Evolutionary conservation across 1,284 basidiomycete genomes (phyloP), one percentile per base, ranked within the genome.

Genomic region (Ustilago lituana): DNA sequence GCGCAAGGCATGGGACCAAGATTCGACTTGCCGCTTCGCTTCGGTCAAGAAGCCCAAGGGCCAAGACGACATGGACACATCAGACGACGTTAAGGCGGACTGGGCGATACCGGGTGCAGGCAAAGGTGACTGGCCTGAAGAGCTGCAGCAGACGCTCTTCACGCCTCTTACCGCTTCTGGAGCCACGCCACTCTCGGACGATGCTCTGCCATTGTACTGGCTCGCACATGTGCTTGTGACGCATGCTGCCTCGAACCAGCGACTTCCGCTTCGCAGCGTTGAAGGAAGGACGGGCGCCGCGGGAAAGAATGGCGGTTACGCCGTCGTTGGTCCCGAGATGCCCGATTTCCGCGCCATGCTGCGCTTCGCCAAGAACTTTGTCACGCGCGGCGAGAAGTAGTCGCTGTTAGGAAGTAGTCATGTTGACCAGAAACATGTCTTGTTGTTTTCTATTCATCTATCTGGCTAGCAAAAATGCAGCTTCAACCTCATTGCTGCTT

Each of bases 131-230:
- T 64, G 62, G 62, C 56, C 62, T 1, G 48, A 58, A 17, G 47
- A 51, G 47, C 37, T 55, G 35, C 62, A 56, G 24, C 41, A 52
- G 32, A 56, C 62, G 12, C 43, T 73, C n/a, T 77, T 75, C 33
- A 73, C 73, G 17, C 62, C 66, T 5, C 64, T 69, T 17, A 78
- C 76, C 1, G 74, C 76, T 1, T 76, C 74, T 5, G 76, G 76
- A 8, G 76, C 72, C 4, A 74, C 65, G n/a, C 60, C 76, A 26
- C 61, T 78, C 10, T 71, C 67, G 31, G 68, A 78, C 51, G 76
- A 78, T 38, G 76, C 76, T 6, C 47, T 78, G 47, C 76, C 76
- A 5, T 53, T 78, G 48, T 78, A 74, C 47, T 78, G 76, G 76
- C 67, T 77, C 7, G 53, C 62, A 1, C 72, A 77, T 26, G 76